phyloP scores from a whole-genome alignment of 345 rosid genomes.

The Brassica rapa region DNA sequence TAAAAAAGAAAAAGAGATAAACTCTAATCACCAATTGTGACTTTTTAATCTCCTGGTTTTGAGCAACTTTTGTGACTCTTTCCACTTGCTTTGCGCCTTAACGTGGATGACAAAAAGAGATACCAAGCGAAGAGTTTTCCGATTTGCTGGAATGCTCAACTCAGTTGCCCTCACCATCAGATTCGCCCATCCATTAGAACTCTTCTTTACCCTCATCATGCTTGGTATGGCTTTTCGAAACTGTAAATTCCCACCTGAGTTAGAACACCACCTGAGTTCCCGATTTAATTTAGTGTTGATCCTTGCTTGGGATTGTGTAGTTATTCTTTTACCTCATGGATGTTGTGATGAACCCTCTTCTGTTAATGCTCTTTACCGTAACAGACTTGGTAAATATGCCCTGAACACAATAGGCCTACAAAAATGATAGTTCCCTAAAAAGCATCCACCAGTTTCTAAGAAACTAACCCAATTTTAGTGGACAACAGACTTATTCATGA shows the following conservation, averaged over 20 bases:
- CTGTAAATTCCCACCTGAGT: background rate
- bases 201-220: background rate
- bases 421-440: background rate
- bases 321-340: background rate
- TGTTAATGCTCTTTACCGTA: background rate
- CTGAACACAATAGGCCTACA: background rate
- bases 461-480: too few relatives aligned
- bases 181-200: slow-evolving; percentile 15
- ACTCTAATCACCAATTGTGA: background rate
- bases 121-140: slow-evolving; percentile 45
- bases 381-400: background rate
- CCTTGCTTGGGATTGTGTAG: background rate
- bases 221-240: too few relatives aligned
- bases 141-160: slow-evolving; percentile 37
- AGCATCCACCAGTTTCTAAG: too few relatives aligned
- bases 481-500: too few relatives aligned
- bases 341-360: background rate
- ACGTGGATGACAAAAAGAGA: slow-evolving; percentile 13
- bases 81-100: background rate
- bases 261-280: slow-evolving; percentile 12
- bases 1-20: too few relatives aligned
- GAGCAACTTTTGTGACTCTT: background rate
- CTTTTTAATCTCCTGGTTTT: background rate
- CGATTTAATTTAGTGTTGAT: background rate
- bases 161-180: slow-evolving; percentile 45